phyloP scores from a whole-genome alignment of 345 rosid species.

The Hypericum androsaemum region DNA sequence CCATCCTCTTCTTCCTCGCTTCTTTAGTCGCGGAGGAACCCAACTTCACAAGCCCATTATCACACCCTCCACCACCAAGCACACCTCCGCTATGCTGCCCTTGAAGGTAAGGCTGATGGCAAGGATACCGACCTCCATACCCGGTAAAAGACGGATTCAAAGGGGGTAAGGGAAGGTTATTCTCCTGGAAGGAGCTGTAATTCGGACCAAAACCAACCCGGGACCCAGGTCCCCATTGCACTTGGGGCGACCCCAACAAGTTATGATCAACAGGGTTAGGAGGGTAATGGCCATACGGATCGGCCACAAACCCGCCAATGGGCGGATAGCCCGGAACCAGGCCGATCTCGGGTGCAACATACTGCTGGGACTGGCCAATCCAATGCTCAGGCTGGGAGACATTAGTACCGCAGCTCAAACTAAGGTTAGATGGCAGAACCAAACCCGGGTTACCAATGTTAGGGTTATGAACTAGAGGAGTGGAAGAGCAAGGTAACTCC shows the following conservation, averaged over 20 bases:
- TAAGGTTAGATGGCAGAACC: no score
- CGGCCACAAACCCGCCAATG: conserved; percentile 30
- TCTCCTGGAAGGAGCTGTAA: conserved; percentile 24
- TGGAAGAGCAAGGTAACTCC: no score
- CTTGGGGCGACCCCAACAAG: conserved; percentile 35
- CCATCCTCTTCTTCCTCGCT: conserved; percentile 98
- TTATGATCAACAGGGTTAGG: conserved; percentile 24
- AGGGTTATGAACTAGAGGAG: no score
- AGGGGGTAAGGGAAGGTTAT: conserved; percentile 19
- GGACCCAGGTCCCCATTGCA: conserved; percentile 38
- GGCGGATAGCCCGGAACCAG: conserved; percentile 29
- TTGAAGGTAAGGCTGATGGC: conserved; percentile 29
- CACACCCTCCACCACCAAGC: conserved; percentile 9
- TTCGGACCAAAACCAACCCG: conserved; percentile 32
- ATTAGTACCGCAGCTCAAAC: conserved; percentile 13
- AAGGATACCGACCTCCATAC: conserved; percentile 40
- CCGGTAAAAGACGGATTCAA: conserved; percentile 28
- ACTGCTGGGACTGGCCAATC: conserved; percentile 29
- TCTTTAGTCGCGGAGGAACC: conserved; percentile 87
- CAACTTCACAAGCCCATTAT: conserved; percentile 34
- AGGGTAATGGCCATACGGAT: conserved; percentile 26
- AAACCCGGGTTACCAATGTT: no score
- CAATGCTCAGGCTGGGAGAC: conserved; percentile 36
- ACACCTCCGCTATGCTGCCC: conserved; percentile 11
- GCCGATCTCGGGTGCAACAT: conserved; percentile 22